Base-by-base conservation (phyloP, 495 filamentous ascomycete species). In the Emericellopsis terricola region DNA sequence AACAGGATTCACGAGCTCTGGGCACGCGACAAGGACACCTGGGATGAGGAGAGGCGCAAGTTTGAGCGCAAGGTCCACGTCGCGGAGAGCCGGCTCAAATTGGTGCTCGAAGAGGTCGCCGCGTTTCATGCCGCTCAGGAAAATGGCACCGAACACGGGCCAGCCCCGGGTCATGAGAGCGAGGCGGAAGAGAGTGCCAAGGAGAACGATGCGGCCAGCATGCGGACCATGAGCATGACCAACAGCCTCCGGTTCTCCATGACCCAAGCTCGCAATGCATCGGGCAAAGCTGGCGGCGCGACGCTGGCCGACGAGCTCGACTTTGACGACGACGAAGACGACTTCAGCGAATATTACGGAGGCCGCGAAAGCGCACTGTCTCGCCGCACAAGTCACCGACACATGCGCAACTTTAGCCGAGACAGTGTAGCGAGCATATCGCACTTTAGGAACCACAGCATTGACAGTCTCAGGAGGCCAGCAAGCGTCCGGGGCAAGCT, bases 301-400 rank as follows among this genome's bases (percentile, higher is more conserved):
- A 89, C 76, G 42, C 56, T 97, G 27, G 89, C 89, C 7, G 82
- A 94, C 43, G 89, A 97, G 61, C 64, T 97, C 38, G 73, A 76
- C 33, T 76, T 91, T 27, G 82, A 81, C 37, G 79, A 80, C 30
- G 79, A 79, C 33, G 78, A 82, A 21, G 64, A 69, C 19, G 55
- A 65, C 36, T 67, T 57, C 29, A 62, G 66, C 33, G 54, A 60
- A 19, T 20, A 23, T 10, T n/a, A 20, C n/a, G 67, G 71, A 34
- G 60, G 59, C 6, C 63, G 63, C 15, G 66, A 73, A 29, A 71
- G 65, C 35, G 56, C 63, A 8, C 38, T 67, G 15, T 67, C 64
- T 6, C 58, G 59, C 40, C 6, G n/a, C 10, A 33, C 15, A 16
- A 16, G 15, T n/a, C 10, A 43, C 18, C 34, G 36, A 8, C 51